A percentile compares a stretch with the other conserved stretches of the same genome.
phyloP scores from a whole-genome alignment of 2,329 filamentous ascomycete genomes.

The Sphaerulina populicola region DNA sequence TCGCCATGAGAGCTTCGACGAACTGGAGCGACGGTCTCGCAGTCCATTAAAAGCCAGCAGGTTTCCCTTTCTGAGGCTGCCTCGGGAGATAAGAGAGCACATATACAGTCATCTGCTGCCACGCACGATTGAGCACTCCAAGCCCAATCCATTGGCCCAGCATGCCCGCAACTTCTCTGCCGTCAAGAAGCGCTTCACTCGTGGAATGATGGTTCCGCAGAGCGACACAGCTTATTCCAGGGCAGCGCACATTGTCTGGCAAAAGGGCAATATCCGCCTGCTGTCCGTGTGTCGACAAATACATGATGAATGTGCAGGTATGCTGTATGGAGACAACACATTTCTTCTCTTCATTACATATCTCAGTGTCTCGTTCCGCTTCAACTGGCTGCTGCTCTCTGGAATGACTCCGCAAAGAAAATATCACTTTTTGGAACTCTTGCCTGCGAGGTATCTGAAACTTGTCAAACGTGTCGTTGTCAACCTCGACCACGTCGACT shows the following conservation, averaged over 20 bases:
- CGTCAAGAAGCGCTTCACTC: slow-evolving; percentile 24
- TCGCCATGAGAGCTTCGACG: slow-evolving; percentile 29
- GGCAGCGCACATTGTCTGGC: slow-evolving; percentile 34
- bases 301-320: slow-evolving; percentile 39
- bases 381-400: slow-evolving; percentile 37
- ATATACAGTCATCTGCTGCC: slow-evolving; percentile 40
- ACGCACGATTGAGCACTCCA: slow-evolving; percentile 29
- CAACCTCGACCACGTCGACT: slow-evolving; percentile 42
- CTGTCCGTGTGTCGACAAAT: slow-evolving; percentile 37
- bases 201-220: slow-evolving; percentile 24
- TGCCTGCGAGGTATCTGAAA: slow-evolving; percentile 37
- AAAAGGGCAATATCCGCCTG: slow-evolving; percentile 36
- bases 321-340: slow-evolving; percentile 41
- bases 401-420: slow-evolving; percentile 36
- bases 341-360: slow-evolving; percentile 43
- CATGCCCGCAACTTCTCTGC: slow-evolving; percentile 29
- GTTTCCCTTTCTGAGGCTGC: slow-evolving; percentile 34
- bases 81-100: slow-evolving; percentile 39
- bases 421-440: slow-evolving; percentile 37
- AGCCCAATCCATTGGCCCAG: slow-evolving; percentile 22
- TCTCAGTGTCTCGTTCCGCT: slow-evolving; percentile 38
- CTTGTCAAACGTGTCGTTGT: slow-evolving; percentile 38
- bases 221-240: slow-evolving; percentile 4
- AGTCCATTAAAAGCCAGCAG: slow-evolving; percentile 27
- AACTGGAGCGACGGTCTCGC: slow-evolving; percentile 29